These are phyloP conservation scores for Aspergillus nidulans DNA, from an alignment of 495 filamentous ascomycete genomes.

Conservation along the genomic window DNA sequence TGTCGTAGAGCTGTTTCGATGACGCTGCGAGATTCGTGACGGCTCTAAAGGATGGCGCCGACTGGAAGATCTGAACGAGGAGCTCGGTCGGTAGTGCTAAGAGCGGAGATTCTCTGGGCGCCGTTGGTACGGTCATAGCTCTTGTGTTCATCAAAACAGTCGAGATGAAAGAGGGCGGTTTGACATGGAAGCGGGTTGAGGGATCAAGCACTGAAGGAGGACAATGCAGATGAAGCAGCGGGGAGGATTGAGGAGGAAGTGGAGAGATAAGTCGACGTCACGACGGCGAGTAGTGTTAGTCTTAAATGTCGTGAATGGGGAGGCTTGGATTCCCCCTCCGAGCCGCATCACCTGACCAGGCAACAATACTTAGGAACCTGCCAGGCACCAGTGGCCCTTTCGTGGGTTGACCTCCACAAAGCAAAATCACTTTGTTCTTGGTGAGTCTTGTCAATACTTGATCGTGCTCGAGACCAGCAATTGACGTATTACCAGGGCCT, in stretches of 20 bases:
- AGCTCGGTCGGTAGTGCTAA: constrained; percentile 2
- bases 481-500: no score
- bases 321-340: background rate
- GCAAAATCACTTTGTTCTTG: no score
- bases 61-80: background rate
- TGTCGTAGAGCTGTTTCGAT: background rate
- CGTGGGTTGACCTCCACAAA: no score
- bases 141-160: background rate
- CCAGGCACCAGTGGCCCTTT: no score
- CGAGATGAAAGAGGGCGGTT: no score
- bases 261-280: background rate
- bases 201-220: background rate
- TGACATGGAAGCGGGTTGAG: background rate
- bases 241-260: background rate
- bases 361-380: background rate
- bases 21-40: background rate
- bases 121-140: background rate
- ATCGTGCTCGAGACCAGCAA: no score
- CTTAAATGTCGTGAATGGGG: no score
- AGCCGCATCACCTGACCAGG: constrained; percentile 2
- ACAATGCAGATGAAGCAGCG: background rate
- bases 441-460: no score
- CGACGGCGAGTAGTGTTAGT: background rate
- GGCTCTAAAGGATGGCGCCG: background rate
- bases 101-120: background rate